phyloP scores from a whole-genome alignment of 495 filamentous ascomycete species.

The Collariella sp. region DNA sequence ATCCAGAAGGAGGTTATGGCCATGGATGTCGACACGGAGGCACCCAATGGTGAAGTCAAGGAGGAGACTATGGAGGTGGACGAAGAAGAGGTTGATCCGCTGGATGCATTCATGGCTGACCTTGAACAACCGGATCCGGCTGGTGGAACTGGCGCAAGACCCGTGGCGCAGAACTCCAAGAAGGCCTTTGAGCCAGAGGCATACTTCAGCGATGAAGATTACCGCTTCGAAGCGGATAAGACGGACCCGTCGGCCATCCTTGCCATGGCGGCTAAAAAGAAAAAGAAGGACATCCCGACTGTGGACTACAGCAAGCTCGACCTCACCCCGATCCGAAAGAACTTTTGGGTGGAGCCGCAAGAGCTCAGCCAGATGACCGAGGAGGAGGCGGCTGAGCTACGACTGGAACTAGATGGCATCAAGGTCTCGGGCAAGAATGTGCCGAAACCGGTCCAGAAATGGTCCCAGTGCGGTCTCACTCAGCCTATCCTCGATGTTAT shows the following conservation, averaged over 20 bases:
- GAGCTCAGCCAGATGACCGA: constrained; percentile 80
- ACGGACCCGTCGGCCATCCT: constrained; percentile 73
- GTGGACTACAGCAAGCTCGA: constrained; percentile 79
- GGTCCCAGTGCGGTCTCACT: constrained; percentile 89
- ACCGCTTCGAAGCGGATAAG: constrained; percentile 61
- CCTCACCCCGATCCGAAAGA: constrained; percentile 79
- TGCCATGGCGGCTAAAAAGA: constrained; percentile 80
- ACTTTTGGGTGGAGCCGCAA: constrained; percentile 84
- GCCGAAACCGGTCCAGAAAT: constrained; percentile 90
- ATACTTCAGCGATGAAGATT: constrained; percentile 79
- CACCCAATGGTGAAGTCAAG: constrained; percentile 15
- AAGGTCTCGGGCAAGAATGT: constrained; percentile 79
- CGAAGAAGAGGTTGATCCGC: constrained; percentile 80
- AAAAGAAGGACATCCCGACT: constrained; percentile 89
- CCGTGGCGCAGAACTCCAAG: constrained; percentile 26
- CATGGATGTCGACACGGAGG: constrained; percentile 41
- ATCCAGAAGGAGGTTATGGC: constrained; percentile 43
- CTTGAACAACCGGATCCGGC: constrained; percentile 40
- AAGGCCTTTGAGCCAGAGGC: constrained; percentile 62
- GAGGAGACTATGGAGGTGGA: constrained; percentile 44
- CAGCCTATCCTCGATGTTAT: constrained; percentile 85
- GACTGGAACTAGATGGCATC: constrained; percentile 87
- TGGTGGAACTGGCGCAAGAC: constrained; percentile 27
- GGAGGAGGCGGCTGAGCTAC: constrained; percentile 70
- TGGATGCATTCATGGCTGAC: constrained; percentile 92